Evolutionary conservation across 140 eudicot genomes (phyloP).

Genomic region (Bidens hawaiensis): DNA sequence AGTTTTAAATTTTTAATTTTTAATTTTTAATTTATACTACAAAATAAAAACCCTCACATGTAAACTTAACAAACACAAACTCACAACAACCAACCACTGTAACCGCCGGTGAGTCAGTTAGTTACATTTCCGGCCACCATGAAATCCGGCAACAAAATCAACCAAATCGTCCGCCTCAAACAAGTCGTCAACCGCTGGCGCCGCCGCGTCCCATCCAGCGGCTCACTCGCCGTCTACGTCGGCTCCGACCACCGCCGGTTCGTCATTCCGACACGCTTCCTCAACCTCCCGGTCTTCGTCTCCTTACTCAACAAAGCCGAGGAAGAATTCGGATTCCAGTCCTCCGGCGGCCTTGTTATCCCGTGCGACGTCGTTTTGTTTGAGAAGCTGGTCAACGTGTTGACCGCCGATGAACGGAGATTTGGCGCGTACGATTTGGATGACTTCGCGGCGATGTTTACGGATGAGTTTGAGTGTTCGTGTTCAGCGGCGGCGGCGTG

Average conservation of each 20-base stretch:
- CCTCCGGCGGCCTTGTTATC: slow-evolving; percentile 43
- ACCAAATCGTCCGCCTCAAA: slow-evolving; percentile 53
- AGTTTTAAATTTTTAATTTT: too few species aligned
- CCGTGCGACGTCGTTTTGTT: slow-evolving; percentile 55
- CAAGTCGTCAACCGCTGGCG: slow-evolving; percentile 56
- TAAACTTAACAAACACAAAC: too few species aligned
- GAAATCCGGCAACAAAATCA: slow-evolving; percentile 46
- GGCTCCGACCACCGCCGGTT: slow-evolving; percentile 50
- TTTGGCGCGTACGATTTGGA: slow-evolving; percentile 36
- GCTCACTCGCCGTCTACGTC: slow-evolving; percentile 50
- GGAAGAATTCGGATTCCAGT: slow-evolving; percentile 60
- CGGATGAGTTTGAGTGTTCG: slow-evolving; percentile 15
- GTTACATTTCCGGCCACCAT: background rate
- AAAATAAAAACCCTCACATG: too few species aligned
- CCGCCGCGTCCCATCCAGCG: slow-evolving; percentile 33
- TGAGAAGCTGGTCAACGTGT: slow-evolving; percentile 15
- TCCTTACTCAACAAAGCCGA: slow-evolving; percentile 55
- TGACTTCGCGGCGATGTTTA: slow-evolving; percentile 32
- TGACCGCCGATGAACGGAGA: slow-evolving; percentile 38
- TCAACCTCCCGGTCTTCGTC: slow-evolving; percentile 52
- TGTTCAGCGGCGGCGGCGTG: slow-evolving; percentile 10
- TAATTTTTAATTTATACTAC: too few species aligned
- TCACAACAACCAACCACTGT: too few species aligned
- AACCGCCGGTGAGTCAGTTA: too few species aligned
- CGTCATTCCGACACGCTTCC: slow-evolving; percentile 58